Evolutionary conservation across 495 filamentous ascomycete genomes (phyloP), one percentile per base, ranked within the genome.

Genomic region (Beverwykella pulmonaria): DNA sequence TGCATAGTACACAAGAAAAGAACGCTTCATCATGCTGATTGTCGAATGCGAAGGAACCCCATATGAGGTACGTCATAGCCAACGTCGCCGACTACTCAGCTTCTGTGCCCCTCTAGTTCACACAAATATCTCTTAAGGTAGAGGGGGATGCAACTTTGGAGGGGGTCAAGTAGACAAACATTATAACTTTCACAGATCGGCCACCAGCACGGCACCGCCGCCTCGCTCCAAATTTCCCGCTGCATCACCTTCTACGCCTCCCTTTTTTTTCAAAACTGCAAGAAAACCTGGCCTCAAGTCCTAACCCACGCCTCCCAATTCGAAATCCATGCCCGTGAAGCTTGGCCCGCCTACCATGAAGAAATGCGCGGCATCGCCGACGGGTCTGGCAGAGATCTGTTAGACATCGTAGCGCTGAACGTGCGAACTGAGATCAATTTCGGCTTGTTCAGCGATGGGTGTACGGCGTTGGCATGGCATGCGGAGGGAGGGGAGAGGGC

Each of bases 371-470:
- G 82, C 2, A 82, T 90, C 39, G 86, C 87, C 0, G 79, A 84
- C n/a, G 88, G 87, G 14, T 81, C 87, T 0, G 75, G 71, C 1
- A 64, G 82, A 15, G 70, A 79, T 14, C 75, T 88, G 27, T 69
- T 82, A 0, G 84, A 87, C 61, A 86, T 91, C 44, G 74, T 90
- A 8, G 86, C 88, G 6, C 63, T 90, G 44, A 90, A 91, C 61
- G 81, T 87, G 20, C 82, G 88, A 20, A 90, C 85, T 4, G 87
- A 90, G 75, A 89, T 90, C 59, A 80, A 83, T 0, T 84, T 87
- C 53, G 88, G 88, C 2, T 74, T 81, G 41, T 87, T 86, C 66
- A 80, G 79, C 10, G 88, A 90, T 63, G 87, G 87, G 23, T 89
- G 88, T 62, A 88, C 88, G 2, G 80, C 82, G 32, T 59, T 90